Evolutionary conservation across 805 yeast species (phyloP).

Genomic region (Monosporozyma yasuniensis): DNA sequence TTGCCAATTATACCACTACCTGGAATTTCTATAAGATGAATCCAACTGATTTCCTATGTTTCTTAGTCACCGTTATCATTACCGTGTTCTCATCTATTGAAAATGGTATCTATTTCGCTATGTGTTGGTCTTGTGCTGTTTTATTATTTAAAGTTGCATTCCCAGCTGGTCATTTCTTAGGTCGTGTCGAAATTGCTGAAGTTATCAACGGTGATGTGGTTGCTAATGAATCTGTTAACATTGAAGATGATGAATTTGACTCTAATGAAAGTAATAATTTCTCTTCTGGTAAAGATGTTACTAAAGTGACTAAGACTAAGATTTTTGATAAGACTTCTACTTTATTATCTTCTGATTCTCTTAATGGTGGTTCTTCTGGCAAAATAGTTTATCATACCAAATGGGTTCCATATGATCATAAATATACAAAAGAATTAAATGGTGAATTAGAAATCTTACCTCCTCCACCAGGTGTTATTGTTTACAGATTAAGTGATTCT

Average conservation of each 20-base stretch:
- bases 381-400: conserved; percentile 42
- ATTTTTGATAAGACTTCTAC: neutral
- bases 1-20: conserved; percentile 60
- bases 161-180: conserved; percentile 78
- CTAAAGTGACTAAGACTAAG: neutral
- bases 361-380: neutral
- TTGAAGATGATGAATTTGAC: neutral
- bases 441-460: conserved; percentile 49
- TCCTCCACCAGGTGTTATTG: conserved; percentile 88
- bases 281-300: neutral
- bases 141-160: conserved; percentile 66
- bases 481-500: conserved; percentile 73
- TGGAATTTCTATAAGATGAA: conserved; percentile 61
- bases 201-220: conserved; percentile 47
- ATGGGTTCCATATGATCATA: conserved; percentile 56
- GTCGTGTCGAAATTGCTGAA: conserved; percentile 64
- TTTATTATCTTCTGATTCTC: neutral
- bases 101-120: conserved; percentile 83
- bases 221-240: conserved; percentile 25
- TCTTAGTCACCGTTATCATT: conserved; percentile 61
- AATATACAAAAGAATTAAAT: conserved; percentile 40
- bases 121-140: conserved; percentile 71
- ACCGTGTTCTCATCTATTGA: conserved; percentile 76
- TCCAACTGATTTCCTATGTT: conserved; percentile 69
- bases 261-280: neutral